A percentile compares a stretch with the other conserved stretches of the same genome.
Conservation (phyloP, 1,284 basidiomycete species). For the Phellinidium pouzarii region DNA sequence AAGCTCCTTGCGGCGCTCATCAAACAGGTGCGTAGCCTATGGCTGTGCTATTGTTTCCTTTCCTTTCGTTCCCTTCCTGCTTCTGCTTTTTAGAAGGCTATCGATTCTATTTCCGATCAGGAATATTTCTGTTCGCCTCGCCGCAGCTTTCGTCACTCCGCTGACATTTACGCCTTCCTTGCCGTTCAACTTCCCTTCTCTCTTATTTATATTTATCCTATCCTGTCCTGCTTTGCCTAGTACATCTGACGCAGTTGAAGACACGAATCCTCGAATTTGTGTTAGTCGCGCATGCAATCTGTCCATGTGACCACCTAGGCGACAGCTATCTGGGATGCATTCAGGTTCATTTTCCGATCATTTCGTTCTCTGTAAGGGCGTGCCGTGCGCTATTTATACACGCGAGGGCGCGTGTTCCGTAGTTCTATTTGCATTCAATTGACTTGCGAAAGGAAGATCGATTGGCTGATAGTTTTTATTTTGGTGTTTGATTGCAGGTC, state of each 20-base stretch:
- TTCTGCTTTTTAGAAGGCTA: not conserved
- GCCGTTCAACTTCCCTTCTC: not conserved
- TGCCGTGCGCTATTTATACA: not conserved
- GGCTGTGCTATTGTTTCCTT: conserved; percentile 23
- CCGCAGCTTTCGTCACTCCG: not conserved
- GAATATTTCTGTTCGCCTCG: not conserved
- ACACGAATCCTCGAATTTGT: not conserved
- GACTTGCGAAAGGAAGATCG: not conserved
- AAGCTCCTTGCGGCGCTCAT: conserved; percentile 82
- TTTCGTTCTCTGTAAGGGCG: not conserved
- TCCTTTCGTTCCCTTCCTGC: not conserved
- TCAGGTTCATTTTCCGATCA: too few species aligned
- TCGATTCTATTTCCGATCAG: not conserved
- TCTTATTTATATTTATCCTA: not conserved
- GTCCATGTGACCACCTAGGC: not conserved
- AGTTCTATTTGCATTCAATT: not conserved
- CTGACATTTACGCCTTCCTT: not conserved
- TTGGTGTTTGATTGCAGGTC: conserved; percentile 40
- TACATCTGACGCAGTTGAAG: not conserved
- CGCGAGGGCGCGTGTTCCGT: not conserved
- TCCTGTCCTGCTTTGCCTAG: not conserved
- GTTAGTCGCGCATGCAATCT: not conserved
- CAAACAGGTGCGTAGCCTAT: conserved; percentile 62
- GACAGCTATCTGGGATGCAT: not conserved
- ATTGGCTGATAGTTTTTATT: not conserved